phyloP scores from a whole-genome alignment of 169 alveolate species.

The Cryptosporidium ryanae region DNA sequence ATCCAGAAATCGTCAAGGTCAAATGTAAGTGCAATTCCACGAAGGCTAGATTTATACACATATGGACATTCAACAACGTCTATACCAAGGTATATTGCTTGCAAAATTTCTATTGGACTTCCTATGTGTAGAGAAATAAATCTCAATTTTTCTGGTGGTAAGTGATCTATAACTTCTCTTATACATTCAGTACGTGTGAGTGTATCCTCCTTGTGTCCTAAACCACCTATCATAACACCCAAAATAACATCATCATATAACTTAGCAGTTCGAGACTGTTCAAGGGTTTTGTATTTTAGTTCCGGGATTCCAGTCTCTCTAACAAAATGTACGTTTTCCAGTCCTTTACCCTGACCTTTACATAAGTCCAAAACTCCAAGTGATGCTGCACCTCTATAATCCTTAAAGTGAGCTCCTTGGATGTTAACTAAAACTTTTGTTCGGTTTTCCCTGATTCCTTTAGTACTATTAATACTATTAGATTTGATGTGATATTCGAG shows the following conservation, averaged over 20 bases:
- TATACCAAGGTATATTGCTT: conserved; percentile 47
- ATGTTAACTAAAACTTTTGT: conserved; percentile 34
- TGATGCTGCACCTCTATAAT: conserved; percentile 57
- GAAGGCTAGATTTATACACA: conserved; percentile 30
- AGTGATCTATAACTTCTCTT: conserved; percentile 19
- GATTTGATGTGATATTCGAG: background rate
- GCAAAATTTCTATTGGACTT: conserved; percentile 65
- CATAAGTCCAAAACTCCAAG: conserved; percentile 69
- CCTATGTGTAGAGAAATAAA: conserved; percentile 41
- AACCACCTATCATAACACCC: conserved; percentile 66
- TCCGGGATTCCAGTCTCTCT: conserved; percentile 16
- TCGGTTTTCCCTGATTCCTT: background rate
- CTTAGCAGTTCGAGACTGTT: background rate
- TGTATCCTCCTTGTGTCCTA: conserved; percentile 51
- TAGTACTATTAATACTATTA: background rate
- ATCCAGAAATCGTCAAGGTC: conserved; percentile 42
- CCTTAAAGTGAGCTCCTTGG: conserved; percentile 70
- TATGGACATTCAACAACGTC: conserved; percentile 67
- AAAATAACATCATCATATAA: conserved; percentile 26
- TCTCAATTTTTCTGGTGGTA: conserved; percentile 35
- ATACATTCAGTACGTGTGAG: conserved; percentile 48
- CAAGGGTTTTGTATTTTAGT: background rate
- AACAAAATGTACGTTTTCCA: conserved; percentile 28
- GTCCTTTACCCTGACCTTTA: conserved; percentile 53
- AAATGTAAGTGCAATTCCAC: conserved; percentile 56